phyloP scores from a whole-genome alignment of 2,329 filamentous ascomycete genomes.

The Hypoxylon sp. region DNA sequence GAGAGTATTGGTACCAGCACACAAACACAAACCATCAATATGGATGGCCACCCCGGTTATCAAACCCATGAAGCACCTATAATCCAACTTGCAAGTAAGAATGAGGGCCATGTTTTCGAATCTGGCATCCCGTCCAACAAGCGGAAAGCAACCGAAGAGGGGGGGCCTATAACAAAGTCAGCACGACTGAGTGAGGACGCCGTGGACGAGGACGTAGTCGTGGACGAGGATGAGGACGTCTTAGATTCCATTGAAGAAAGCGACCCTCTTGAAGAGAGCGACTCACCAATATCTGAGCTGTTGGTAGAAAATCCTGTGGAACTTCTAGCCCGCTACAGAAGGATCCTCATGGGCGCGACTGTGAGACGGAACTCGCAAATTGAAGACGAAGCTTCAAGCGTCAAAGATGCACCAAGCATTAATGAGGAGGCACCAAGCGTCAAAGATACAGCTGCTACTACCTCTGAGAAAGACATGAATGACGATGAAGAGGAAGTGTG shows the following conservation, averaged over 20 bases:
- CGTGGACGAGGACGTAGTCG: too few species aligned
- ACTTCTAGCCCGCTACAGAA: background rate
- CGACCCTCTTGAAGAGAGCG: background rate
- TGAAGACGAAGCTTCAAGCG: background rate
- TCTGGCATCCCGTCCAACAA: constrained; percentile 10
- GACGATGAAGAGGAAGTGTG: constrained; percentile 43
- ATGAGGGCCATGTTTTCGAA: constrained; percentile 46
- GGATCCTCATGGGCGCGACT: background rate
- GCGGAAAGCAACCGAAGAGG: background rate
- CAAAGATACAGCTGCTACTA: background rate
- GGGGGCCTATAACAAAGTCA: background rate
- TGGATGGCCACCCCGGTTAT: constrained; percentile 40
- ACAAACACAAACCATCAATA: constrained; percentile 20
- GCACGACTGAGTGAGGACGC: background rate
- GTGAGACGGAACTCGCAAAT: background rate
- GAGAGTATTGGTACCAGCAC: background rate
- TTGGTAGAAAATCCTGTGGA: background rate
- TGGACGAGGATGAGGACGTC: background rate
- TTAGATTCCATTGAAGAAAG: constrained; percentile 5
- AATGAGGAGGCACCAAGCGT: too few species aligned
- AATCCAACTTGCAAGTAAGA: background rate
- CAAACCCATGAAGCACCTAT: constrained; percentile 20
- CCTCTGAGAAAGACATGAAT: constrained; percentile 24
- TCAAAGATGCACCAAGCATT: background rate
- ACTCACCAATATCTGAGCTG: background rate